These are phyloP conservation scores for Bipolaris bicolor DNA, from an alignment of 2,329 filamentous ascomycete genomes.

Conservation along the genomic window DNA sequence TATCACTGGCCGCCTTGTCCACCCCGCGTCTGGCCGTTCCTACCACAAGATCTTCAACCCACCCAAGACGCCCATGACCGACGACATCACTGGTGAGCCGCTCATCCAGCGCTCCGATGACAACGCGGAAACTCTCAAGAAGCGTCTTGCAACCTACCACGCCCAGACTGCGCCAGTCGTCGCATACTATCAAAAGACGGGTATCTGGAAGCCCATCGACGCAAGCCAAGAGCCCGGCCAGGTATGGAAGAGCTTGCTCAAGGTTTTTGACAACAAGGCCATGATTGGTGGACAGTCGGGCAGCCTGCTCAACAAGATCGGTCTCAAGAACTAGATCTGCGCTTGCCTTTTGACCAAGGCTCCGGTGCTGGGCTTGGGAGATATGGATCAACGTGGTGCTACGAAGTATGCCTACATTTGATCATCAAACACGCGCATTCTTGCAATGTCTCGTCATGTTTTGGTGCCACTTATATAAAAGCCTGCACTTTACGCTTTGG, in stretches of 20 bases:
- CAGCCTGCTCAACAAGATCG: conserved; percentile 61
- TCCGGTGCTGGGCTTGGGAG: conserved; percentile 1
- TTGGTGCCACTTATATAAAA: conserved; percentile 7
- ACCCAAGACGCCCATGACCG: conserved; percentile 90
- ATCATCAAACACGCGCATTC: conserved; percentile 2
- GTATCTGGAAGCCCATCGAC: conserved; percentile 95
- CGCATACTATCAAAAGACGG: conserved; percentile 94
- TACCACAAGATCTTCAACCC: conserved; percentile 99
- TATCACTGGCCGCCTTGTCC: conserved; percentile 94
- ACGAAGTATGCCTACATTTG: conserved; percentile 9
- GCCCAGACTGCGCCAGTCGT: conserved; percentile 91
- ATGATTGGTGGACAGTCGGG: conserved; percentile 48
- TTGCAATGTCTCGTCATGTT: conserved; percentile 4
- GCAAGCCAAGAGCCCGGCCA: conserved; percentile 94
- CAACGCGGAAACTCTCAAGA: conserved; percentile 94
- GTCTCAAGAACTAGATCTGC: conserved; percentile 56
- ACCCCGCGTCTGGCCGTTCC: conserved; percentile 92
- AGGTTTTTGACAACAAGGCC: conserved; percentile 73
- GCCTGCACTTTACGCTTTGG: conserved; percentile 17
- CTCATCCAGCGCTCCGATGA: conserved; percentile 96
- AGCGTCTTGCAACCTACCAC: conserved; percentile 93
- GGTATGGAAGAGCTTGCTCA: conserved; percentile 92
- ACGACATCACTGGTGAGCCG: conserved; percentile 95
- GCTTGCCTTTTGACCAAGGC: not conserved
- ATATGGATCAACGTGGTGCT: conserved; percentile 6